These are phyloP conservation scores for Dactylonectria macrodidyma DNA, from an alignment of 2,329 filamentous ascomycete genomes.

Conservation along the genomic window DNA sequence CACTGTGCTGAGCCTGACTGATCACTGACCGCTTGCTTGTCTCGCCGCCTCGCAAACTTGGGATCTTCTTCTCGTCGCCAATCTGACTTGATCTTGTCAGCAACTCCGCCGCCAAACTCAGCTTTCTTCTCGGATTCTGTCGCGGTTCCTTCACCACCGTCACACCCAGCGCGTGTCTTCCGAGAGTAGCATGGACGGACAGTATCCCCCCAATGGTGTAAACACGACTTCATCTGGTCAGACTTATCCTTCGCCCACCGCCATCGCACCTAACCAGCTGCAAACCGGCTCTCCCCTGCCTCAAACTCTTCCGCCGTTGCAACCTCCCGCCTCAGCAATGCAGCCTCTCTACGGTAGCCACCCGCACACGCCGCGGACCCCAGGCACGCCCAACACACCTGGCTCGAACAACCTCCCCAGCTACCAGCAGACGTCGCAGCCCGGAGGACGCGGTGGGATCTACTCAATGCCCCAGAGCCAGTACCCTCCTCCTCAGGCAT, in stretches of 20 bases:
- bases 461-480: constrained; percentile 72
- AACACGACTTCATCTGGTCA: constrained; percentile 65
- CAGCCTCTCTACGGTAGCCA: constrained; percentile 69
- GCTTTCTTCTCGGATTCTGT: constrained; percentile 40
- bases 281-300: constrained; percentile 64
- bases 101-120: constrained; percentile 40
- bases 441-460: constrained; percentile 62
- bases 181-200: constrained; percentile 68
- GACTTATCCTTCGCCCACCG: constrained; percentile 67
- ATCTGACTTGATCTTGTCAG: constrained; percentile 46
- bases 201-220: constrained; percentile 70
- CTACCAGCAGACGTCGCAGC: constrained; percentile 68
- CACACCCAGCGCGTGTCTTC: constrained; percentile 51
- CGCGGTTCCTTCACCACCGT: constrained; percentile 45
- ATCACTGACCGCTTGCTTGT: constrained; percentile 45
- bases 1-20: constrained; percentile 39
- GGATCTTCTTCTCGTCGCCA: constrained; percentile 39
- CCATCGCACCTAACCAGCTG: constrained; percentile 67
- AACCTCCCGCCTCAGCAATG: constrained; percentile 61
- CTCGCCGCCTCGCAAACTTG: constrained; percentile 34
- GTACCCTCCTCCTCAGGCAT: constrained; percentile 68
- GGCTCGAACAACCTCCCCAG: constrained; percentile 67
- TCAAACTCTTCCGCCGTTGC: constrained; percentile 70
- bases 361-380: constrained; percentile 74
- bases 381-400: constrained; percentile 74